These are phyloP conservation scores for Yamadazyma laniorum DNA, from an alignment of 805 yeast species.

Conservation along the genomic window DNA sequence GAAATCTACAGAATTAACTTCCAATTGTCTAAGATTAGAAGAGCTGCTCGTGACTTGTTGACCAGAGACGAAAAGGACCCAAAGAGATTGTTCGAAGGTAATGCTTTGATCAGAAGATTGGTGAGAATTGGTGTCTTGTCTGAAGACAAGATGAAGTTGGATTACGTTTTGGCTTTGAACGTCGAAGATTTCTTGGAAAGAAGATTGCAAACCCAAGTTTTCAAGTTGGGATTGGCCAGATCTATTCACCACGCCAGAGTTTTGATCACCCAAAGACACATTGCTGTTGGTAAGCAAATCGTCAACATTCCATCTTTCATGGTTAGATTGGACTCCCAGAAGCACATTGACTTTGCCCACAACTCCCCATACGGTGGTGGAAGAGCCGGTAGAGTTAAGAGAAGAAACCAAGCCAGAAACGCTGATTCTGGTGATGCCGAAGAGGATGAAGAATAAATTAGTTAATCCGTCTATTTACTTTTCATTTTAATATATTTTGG, in stretches of 20 bases:
- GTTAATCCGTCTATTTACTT: constrained; percentile 11
- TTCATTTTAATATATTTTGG: constrained; percentile 12
- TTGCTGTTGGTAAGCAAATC: constrained; percentile 99
- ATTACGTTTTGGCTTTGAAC: constrained; percentile 98
- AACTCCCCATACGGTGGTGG: constrained; percentile 99
- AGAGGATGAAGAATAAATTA: constrained; percentile 77
- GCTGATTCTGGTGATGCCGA: constrained; percentile 74
- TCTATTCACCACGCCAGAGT: constrained; percentile 99
- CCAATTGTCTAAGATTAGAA: constrained; percentile 99
- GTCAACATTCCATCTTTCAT: constrained; percentile 99
- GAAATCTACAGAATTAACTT: constrained; percentile 99
- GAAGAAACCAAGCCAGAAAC: constrained; percentile 75
- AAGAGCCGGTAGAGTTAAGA: constrained; percentile 99
- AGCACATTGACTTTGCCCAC: constrained; percentile 99
- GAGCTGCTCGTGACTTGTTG: constrained; percentile 99
- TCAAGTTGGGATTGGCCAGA: constrained; percentile 99
- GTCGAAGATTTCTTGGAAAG: constrained; percentile 99
- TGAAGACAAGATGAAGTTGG: constrained; percentile 99
- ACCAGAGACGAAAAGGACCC: constrained; percentile 99
- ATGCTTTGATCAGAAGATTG: constrained; percentile 99
- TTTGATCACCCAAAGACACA: constrained; percentile 97
- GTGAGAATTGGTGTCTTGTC: constrained; percentile 98
- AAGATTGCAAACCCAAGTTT: constrained; percentile 99
- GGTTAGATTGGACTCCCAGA: constrained; percentile 99
- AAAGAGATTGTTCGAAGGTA: constrained; percentile 99